Percentiles rank a stretch among this genome's conserved stretches.
phyloP scores from a whole-genome alignment of 1,139 yeast genomes.

The Pichia sp. region DNA sequence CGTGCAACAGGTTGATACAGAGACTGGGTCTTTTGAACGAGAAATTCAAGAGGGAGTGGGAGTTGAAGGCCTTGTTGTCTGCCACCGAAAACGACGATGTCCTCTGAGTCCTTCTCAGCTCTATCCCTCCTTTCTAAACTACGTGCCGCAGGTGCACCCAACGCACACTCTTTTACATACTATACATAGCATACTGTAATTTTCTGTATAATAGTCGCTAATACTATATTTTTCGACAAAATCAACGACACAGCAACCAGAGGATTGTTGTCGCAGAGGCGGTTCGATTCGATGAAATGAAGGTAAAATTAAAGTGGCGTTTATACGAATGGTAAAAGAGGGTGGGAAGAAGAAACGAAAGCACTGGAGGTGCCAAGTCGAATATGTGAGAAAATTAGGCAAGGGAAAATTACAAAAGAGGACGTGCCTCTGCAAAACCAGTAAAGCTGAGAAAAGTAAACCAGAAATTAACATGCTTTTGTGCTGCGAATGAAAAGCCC shows the following conservation, averaged over 20 bases:
- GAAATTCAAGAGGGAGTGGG: slow-evolving; percentile 89
- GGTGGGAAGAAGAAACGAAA: background rate
- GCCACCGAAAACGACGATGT: slow-evolving; percentile 61
- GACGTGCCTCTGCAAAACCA: background rate
- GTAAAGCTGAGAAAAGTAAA: background rate
- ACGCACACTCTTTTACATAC: background rate
- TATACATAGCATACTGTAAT: background rate
- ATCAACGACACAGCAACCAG: background rate
- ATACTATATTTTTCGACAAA: background rate
- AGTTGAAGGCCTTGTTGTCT: slow-evolving; percentile 77
- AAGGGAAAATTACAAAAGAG: background rate
- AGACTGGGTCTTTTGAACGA: slow-evolving; percentile 71
- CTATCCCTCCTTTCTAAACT: too few relatives aligned
- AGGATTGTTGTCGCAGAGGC: too few relatives aligned
- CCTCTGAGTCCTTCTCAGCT: too few relatives aligned
- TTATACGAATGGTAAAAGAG: background rate
- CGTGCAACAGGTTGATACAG: slow-evolving; percentile 77
- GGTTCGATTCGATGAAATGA: too few relatives aligned
- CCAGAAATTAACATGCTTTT: background rate
- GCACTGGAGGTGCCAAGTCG: background rate
- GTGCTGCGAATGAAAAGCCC: background rate
- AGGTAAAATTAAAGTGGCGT: background rate
- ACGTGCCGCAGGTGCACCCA: too few relatives aligned
- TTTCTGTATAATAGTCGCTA: slow-evolving; percentile 5
- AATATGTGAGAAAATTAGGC: background rate